These are phyloP conservation scores for Trypanosoma lewisi DNA, from an alignment of 208 protist genomes.

Conservation along the genomic window DNA sequence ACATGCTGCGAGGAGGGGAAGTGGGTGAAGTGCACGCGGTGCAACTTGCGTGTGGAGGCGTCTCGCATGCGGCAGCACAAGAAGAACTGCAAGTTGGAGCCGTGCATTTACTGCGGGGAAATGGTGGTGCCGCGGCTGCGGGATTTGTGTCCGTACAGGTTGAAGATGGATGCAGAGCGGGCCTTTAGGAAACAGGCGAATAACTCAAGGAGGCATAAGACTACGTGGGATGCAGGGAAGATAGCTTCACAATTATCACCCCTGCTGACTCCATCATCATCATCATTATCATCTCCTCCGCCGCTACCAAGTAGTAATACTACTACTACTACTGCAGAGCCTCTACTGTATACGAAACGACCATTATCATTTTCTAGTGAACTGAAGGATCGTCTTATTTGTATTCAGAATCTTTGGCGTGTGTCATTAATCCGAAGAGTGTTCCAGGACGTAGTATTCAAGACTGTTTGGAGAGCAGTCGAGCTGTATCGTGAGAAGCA, in stretches of 20 bases:
- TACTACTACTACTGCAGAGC: neutral
- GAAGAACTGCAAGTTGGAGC: constrained; percentile 54
- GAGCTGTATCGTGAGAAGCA: constrained; percentile 40
- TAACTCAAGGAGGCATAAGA: neutral
- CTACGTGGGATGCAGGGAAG: neutral
- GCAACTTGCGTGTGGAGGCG: constrained; percentile 67
- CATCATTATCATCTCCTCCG: too few relatives aligned
- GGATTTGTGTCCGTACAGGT: constrained; percentile 55
- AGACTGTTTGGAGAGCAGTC: constrained; percentile 39
- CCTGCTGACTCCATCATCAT: neutral
- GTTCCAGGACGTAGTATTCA: constrained; percentile 41
- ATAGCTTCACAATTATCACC: neutral
- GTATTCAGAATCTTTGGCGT: constrained; percentile 51
- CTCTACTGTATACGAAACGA: neutral
- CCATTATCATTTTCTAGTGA: neutral
- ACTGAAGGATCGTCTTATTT: constrained; percentile 4
- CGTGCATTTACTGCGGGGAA: constrained; percentile 69
- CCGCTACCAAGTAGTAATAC: too few relatives aligned
- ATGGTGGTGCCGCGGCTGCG: constrained; percentile 73
- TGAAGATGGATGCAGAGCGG: constrained; percentile 43
- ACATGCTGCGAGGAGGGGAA: constrained; percentile 50
- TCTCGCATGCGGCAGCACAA: constrained; percentile 49
- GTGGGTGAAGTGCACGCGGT: constrained; percentile 68
- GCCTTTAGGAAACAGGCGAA: neutral
- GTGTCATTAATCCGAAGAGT: constrained; percentile 26